A percentile compares a stretch with the other conserved stretches of the same genome.
Conservation (phyloP, 1,139 yeast genomes). For the Scheffersomyces illinoinensis region DNA sequence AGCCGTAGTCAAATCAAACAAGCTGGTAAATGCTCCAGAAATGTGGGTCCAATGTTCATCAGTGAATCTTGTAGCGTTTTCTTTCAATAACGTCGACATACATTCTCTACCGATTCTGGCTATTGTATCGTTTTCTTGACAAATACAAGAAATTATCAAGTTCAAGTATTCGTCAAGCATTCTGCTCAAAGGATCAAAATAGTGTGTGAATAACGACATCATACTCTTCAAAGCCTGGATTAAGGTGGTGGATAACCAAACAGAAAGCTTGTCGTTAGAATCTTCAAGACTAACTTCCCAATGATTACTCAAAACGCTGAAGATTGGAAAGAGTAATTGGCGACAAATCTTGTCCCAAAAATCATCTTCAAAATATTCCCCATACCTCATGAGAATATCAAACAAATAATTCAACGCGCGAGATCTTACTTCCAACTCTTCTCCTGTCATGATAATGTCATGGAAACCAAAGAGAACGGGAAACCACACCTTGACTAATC, state of each 20-base stretch:
- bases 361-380: slow-evolving; percentile 66
- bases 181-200: slow-evolving; percentile 69
- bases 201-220: slow-evolving; percentile 79
- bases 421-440: slow-evolving; percentile 91
- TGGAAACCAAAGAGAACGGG: slow-evolving; percentile 85
- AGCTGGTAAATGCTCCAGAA: slow-evolving; percentile 58
- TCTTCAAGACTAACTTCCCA: slow-evolving; percentile 70
- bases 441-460: slow-evolving; percentile 89
- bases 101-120: slow-evolving; percentile 94
- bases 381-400: slow-evolving; percentile 77
- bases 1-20: slow-evolving; percentile 86
- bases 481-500: slow-evolving; percentile 60
- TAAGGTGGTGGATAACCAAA: slow-evolving; percentile 94
- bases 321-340: slow-evolving; percentile 84
- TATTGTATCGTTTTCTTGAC: slow-evolving; percentile 96
- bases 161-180: slow-evolving; percentile 79
- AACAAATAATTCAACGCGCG: slow-evolving; percentile 82
- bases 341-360: slow-evolving; percentile 86
- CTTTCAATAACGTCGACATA: slow-evolving; percentile 71
- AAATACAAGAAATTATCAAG: slow-evolving; percentile 80
- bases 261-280: slow-evolving; percentile 78
- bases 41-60: slow-evolving; percentile 75
- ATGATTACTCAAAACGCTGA: slow-evolving; percentile 72
- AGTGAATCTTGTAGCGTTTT: slow-evolving; percentile 67
- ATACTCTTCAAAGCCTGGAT: slow-evolving; percentile 92